phyloP scores from a whole-genome alignment of 2,329 filamentous ascomycete species.

The Trichoderma sp. region DNA sequence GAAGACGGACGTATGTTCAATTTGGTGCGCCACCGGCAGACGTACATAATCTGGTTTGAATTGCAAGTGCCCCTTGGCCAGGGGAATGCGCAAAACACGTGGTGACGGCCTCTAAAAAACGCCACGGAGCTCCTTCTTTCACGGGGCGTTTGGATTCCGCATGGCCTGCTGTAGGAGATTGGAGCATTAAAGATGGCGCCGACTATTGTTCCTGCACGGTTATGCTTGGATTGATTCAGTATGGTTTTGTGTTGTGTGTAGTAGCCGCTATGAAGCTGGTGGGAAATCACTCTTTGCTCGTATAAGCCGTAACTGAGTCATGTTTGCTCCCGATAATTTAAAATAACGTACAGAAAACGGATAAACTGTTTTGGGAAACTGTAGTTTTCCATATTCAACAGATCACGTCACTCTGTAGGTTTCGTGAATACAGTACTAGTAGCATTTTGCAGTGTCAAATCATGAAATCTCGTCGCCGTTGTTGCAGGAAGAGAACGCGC shows the following conservation, averaged over 20 bases:
- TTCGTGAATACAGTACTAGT: fast-evolving
- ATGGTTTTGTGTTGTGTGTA: background rate
- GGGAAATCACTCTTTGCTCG: background rate
- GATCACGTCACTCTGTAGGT: background rate
- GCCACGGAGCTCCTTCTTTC: background rate
- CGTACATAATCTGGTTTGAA: background rate
- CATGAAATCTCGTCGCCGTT: background rate
- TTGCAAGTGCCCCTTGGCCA: background rate
- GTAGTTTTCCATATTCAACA: background rate
- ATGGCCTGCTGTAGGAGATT: background rate
- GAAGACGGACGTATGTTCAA: background rate
- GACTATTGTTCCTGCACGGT: background rate
- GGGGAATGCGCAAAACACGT: background rate
- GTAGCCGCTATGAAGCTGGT: background rate
- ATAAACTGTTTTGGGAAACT: background rate
- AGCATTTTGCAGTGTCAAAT: background rate
- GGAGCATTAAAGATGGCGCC: background rate
- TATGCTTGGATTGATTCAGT: background rate
- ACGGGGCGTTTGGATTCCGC: background rate
- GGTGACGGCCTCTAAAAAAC: constrained; percentile 8
- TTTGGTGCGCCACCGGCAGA: background rate
- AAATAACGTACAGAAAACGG: background rate
- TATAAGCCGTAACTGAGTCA: background rate
- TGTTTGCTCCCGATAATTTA: background rate
- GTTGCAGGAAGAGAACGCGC: background rate